These are phyloP conservation scores for Canariomyces notabilis DNA, from an alignment of 2,329 filamentous ascomycete genomes.

Conservation along the genomic window DNA sequence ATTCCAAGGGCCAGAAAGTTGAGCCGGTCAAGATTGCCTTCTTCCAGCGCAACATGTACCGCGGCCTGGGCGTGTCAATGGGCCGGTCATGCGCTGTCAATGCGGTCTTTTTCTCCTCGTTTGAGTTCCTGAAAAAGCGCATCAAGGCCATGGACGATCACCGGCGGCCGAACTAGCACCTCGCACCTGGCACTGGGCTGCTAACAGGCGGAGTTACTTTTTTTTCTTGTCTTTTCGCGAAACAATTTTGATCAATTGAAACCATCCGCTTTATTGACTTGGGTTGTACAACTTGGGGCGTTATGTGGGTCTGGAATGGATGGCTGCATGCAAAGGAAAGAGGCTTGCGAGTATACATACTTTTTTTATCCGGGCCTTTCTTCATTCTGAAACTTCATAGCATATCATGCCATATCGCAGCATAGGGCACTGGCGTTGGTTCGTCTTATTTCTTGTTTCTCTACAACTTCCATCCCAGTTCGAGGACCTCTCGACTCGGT, in stretches of 20 bases:
- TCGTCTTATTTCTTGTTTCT: not conserved
- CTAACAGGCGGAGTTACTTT: too few relatives aligned
- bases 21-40: conserved; percentile 71
- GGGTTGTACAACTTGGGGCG: conserved; percentile 4
- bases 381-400: not conserved
- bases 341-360: not conserved
- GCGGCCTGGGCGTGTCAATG: conserved; percentile 79
- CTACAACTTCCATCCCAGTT: not conserved
- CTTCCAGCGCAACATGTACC: conserved; percentile 73
- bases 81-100: conserved; percentile 76
- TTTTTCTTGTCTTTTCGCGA: not conserved
- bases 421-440: not conserved
- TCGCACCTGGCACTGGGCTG: too few relatives aligned
- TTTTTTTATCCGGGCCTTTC: too few relatives aligned
- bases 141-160: conserved; percentile 51
- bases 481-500: not conserved
- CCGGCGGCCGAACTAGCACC: too few relatives aligned
- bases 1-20: conserved; percentile 59
- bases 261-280: too few relatives aligned
- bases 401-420: not conserved
- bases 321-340: not conserved
- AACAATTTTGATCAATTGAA: too few relatives aligned
- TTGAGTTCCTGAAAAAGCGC: conserved; percentile 74
- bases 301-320: not conserved
- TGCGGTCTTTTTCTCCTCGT: conserved; percentile 84